These are phyloP conservation scores for Pythium graminicola DNA, from an alignment of 352 stramenopile genomes.

Conservation along the genomic window DNA sequence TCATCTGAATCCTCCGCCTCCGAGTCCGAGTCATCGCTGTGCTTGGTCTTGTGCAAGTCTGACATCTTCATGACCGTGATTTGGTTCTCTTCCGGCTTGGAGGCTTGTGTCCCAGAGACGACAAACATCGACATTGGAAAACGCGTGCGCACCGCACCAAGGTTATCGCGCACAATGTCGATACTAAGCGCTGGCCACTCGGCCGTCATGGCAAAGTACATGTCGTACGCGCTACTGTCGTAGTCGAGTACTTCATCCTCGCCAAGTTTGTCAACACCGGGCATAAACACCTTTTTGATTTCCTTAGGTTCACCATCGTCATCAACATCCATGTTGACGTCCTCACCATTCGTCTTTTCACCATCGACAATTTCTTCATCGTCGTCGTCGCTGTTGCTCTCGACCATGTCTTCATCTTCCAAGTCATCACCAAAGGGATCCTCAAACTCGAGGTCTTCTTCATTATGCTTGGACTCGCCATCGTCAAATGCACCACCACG, in stretches of 20 bases:
- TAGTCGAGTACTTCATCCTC: constrained; percentile 97
- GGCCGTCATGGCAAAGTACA: constrained; percentile 97
- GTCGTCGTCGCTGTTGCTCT: constrained; percentile 57
- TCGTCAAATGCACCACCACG: constrained; percentile 36
- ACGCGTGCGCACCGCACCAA: constrained; percentile 88
- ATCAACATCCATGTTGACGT: constrained; percentile 62
- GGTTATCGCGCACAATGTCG: constrained; percentile 94
- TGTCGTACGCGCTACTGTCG: constrained; percentile 98
- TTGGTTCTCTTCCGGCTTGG: constrained; percentile 91
- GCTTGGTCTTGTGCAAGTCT: constrained; percentile 93
- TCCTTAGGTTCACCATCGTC: constrained; percentile 42
- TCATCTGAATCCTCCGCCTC: constrained; percentile 72
- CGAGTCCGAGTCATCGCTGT: constrained; percentile 65
- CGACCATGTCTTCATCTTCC: constrained; percentile 88
- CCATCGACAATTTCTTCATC: constrained; percentile 45
- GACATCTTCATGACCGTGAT: constrained; percentile 98
- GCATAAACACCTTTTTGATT: constrained; percentile 92
- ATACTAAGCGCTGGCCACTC: constrained; percentile 98
- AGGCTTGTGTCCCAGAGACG: constrained; percentile 95
- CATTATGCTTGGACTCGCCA: constrained; percentile 28
- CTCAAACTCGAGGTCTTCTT: constrained; percentile 80
- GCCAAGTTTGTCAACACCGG: constrained; percentile 83
- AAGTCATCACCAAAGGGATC: constrained; percentile 86
- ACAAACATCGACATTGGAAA: constrained; percentile 97
- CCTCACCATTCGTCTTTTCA: constrained; percentile 37